Evolutionary conservation across 225 moss, liverwort and hornwort genomes (phyloP), one percentile per base, ranked within the genome.

Genomic region (Sphagnum tenellum): DNA sequence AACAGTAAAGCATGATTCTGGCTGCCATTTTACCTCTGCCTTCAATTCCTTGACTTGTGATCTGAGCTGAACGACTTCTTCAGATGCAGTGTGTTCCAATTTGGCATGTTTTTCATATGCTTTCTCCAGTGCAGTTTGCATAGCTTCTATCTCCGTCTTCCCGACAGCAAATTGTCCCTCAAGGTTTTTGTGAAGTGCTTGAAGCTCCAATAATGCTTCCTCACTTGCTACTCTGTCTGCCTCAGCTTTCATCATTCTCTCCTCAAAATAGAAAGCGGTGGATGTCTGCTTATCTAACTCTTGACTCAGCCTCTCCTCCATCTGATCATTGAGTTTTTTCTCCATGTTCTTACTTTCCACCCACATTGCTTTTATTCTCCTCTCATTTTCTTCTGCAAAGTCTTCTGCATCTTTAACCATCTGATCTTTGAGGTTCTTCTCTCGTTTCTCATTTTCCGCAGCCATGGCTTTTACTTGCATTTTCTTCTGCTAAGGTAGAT

Each of bases 221-320:
- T 60, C 59, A 12, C 59, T 60, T 60, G 44, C 59, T 45, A 12
- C 8, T 60, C 44, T 60, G 44, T 60, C 59, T 60, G 12, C 59
- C 59, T 3, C 44, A 8, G 5, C 59, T 8, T 60, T 14, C 44
- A 8, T 60, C 59, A 60, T 5, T 29, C 59, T 60, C 14, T 14
- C 45, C 44, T 60, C 44, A 44, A 12, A 60, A 29, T 60, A n/a
- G 44, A 29, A 14, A n/a, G 44, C 8, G 4, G 12, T 14, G 7
- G 44, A 8, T 60, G 3, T 9, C 3, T 60, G 59, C 59, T 60
- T 60, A 29, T n/a, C 59, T 9, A 60, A 29, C 59, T 45, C 59
- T 60, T 12, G 9, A 8, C 44, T 60, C 13, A 60, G 59, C 59
- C 44, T 60, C 44, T 60, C 59, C 44, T 14, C 44, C 44, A 60